Evolutionary conservation across 768 basidiomycete genomes (phyloP), one percentile per base, ranked within the genome.

Genomic region (Tricholoma flavovirens): DNA sequence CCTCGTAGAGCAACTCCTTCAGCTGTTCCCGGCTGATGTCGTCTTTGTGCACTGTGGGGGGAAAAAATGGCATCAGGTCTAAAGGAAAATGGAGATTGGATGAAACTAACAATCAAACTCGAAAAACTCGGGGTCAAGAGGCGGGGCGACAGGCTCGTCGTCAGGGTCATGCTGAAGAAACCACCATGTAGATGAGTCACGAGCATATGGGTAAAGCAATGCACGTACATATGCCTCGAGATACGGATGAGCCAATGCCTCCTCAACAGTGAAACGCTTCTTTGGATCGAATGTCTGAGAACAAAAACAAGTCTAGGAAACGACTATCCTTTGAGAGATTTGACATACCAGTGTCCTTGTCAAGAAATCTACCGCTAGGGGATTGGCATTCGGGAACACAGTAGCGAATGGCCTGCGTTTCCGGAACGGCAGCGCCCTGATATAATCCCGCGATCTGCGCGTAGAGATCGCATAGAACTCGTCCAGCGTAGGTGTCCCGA

Each of bases 381-480:
- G 84, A 66, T 80, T 94, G 58, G 94, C 94, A 59, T 93, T 92
- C 12, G 96, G 94, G 78, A 95, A 98, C 48, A 99, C 69, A 42
- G 83, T 79, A 32, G 84, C 78, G 64, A 99, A 94, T 26, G 91
- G 84, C 59, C 82, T 80, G 62, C 82, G 83, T 75, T 94, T 96
- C 60, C 90, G 82, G 82, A 98, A 97, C 1, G 95, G 96, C 62
- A 99, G 73, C 1, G 92, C 90, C 17, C 95, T 88, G 59, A 98
- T 90, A 70, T 98, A 98, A 67, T 98, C 95, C 45, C 93, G 86
- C 49, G 93, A 96, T 53, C 95, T 77, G 15, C 87, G 82, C 9
- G 93, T 92, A 14, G 91, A 94, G 67, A 99, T 98, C 36, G 92
- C 92, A 73, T 98, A 94, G 73, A 98, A 98, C 66, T 98, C 97